Evolutionary conservation across 352 stramenopile genomes (phyloP), one percentile per base, ranked within the genome.

Genomic region (Phytopythium montanum): DNA sequence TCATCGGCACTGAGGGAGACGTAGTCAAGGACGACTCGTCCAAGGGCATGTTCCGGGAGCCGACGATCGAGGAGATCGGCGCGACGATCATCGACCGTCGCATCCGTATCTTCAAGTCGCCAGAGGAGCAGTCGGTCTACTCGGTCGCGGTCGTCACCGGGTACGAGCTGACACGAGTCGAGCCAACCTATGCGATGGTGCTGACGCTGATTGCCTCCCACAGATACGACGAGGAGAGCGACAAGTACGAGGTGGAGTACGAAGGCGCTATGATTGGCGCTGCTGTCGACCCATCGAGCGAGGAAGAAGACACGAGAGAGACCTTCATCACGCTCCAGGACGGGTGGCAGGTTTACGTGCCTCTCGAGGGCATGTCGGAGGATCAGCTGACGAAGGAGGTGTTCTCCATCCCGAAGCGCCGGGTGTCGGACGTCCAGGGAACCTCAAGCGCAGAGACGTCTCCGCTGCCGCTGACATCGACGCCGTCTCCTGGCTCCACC

Each of bases 331-430:
- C 64, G 16, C 62, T 81, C 5, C 66, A 73, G 23, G 69, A 75
- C 29, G 69, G 70, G 5, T 94, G 84, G 81, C 83, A 95, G n/a
- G 31, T 95, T 1, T 95, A 90, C 59, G 71, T 83, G 39, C 70
- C 79, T 16, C 60, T 85, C 2, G 65, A 70, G 19, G 75, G 73
- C 1, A 46, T 88, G 41, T 81, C 73, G 1, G 70, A 81, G 19
- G 79, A 91, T 3, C 71, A 89, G 50, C 73, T 79, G 16, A 68
- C 66, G 12, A 68, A 80, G n/a, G 59, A 64, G 8, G 73, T 95
- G 34, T 95, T 95, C 61, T 85, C 81, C 10, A 95, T 95, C 54
- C 86, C 86, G 26, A 95, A 72, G 25, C 78, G 77, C 2, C 36
- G 53, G 7, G 19, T 59, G 18, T 59, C 53, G 6, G 53, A 50